Evolutionary conservation across 176 grass and related monocot species (phyloP).

Genomic region (Lolium rigidum): DNA sequence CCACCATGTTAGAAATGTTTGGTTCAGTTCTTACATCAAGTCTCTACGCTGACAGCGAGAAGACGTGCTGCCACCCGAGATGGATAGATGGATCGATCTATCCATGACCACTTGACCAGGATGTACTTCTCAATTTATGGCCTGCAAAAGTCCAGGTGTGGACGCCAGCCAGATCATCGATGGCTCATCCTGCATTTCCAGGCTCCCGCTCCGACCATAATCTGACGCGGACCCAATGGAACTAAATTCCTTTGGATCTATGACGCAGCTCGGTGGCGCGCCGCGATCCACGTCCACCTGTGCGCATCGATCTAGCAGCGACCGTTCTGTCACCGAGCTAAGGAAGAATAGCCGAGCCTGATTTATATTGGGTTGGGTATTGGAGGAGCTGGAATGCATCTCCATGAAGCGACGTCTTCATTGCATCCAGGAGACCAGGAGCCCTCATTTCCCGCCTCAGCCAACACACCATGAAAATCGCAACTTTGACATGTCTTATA

Average conservation of each 20-base stretch:
- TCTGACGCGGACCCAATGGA: neutral
- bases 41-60: neutral
- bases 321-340: neutral
- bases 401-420: too few relatives aligned
- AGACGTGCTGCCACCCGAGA: neutral
- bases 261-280: neutral
- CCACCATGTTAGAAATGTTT: neutral
- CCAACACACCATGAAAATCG: too few relatives aligned
- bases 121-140: neutral
- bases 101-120: too few relatives aligned
- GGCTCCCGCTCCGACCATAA: neutral
- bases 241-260: neutral
- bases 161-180: constrained; percentile 10
- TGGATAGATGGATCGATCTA: too few relatives aligned
- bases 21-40: neutral
- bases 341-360: neutral
- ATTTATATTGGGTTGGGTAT: neutral
- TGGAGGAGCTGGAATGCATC: too few relatives aligned
- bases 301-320: neutral
- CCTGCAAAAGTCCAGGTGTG: neutral
- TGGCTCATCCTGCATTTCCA: neutral
- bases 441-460: too few relatives aligned
- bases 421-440: too few relatives aligned
- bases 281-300: neutral
- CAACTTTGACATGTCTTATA: too few relatives aligned